Conservation (phyloP, 148 eudicot genomes). For the Rhododendron molle region DNA sequence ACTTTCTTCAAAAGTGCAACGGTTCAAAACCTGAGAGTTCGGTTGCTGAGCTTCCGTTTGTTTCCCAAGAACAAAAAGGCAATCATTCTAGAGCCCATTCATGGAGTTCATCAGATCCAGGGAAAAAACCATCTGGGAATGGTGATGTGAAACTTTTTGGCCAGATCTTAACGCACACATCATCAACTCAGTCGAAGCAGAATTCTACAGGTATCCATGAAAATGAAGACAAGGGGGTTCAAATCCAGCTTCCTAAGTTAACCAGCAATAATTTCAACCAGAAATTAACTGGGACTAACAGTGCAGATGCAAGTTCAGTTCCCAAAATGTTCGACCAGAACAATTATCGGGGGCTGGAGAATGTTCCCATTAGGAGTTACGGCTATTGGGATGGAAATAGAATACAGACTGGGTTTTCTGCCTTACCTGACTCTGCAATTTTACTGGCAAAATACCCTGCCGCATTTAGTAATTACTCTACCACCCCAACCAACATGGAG, state of each 20-base stretch:
- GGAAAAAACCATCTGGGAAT: slow-evolving; percentile 41
- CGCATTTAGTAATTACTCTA: slow-evolving; percentile 46
- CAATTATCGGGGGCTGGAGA: slow-evolving; percentile 42
- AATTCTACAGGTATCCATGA: slow-evolving; percentile 13
- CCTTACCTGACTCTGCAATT: slow-evolving; percentile 63
- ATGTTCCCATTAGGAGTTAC: slow-evolving; percentile 54
- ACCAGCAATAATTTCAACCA: slow-evolving; percentile 24
- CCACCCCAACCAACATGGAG: slow-evolving; percentile 35
- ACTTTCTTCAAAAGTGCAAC: slow-evolving; percentile 43
- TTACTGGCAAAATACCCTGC: slow-evolving; percentile 69
- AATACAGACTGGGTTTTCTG: slow-evolving; percentile 46
- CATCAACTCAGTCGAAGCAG: slow-evolving; percentile 34
- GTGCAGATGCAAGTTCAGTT: slow-evolving; percentile 25
- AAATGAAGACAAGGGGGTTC: slow-evolving; percentile 20
- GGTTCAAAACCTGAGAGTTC: slow-evolving; percentile 22
- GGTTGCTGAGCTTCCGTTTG: slow-evolving; percentile 32
- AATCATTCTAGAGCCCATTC: slow-evolving; percentile 19
- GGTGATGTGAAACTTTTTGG: slow-evolving; percentile 92
- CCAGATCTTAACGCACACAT: slow-evolving; percentile 57
- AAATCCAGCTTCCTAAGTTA: slow-evolving; percentile 13
- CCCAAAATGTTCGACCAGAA: slow-evolving; percentile 21
- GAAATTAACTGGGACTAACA: slow-evolving; percentile 17
- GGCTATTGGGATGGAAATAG: slow-evolving; percentile 78
- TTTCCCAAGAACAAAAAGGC: slow-evolving; percentile 17
- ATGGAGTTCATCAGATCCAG: slow-evolving; percentile 36